Evolutionary conservation across 179 eudicot genomes (phyloP).

Genomic region (Dionaea muscipula): DNA sequence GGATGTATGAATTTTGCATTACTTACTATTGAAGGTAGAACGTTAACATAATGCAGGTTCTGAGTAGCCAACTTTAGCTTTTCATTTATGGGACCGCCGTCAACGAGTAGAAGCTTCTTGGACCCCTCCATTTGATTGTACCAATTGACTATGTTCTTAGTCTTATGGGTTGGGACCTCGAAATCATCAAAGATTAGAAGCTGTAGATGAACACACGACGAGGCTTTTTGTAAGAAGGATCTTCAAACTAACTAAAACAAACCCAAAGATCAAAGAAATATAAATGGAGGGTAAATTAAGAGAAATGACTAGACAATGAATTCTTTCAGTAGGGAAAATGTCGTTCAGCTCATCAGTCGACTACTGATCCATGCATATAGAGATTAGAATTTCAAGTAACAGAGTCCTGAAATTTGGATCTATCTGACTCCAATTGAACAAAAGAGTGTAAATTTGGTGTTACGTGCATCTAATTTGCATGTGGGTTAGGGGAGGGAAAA

Average conservation of each 20-base stretch:
- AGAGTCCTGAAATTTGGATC: too few species aligned
- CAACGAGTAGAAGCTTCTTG: conserved; percentile 75
- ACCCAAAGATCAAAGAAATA: background rate
- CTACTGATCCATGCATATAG: too few species aligned
- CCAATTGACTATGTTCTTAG: conserved; percentile 82
- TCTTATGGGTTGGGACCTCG: conserved; percentile 77
- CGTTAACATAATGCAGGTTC: conserved; percentile 71
- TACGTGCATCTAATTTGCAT: too few species aligned
- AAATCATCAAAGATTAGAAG: conserved; percentile 70
- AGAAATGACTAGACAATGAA: too few species aligned
- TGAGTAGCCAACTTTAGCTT: conserved; percentile 81
- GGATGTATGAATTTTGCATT: too few species aligned
- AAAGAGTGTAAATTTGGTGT: too few species aligned
- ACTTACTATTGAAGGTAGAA: conserved; percentile 87
- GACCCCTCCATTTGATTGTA: conserved; percentile 48
- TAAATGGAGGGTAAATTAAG: too few species aligned
- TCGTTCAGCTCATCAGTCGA: too few species aligned
- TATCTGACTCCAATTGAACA: too few species aligned
- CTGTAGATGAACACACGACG: conserved; percentile 24
- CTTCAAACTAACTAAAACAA: background rate
- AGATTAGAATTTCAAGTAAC: too few species aligned
- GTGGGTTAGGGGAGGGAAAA: too few species aligned
- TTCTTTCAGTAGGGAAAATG: too few species aligned
- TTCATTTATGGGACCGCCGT: conserved; percentile 63
- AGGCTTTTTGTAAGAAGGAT: background rate